Conservation (phyloP, 2,329 filamentous ascomycete species). For the Hypomyces perniciosus region DNA sequence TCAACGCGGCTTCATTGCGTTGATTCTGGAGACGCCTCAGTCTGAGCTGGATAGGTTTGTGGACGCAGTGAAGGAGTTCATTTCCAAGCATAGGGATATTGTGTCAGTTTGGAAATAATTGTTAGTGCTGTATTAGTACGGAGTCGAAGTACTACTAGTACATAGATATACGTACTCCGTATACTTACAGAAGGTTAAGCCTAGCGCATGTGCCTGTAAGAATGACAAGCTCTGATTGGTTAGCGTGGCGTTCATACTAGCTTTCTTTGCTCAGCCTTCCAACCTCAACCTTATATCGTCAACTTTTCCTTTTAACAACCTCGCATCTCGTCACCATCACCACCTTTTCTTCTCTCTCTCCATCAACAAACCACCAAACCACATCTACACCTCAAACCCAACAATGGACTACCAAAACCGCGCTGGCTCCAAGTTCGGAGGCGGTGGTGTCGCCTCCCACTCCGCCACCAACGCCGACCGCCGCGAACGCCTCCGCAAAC, state of each 20-base stretch:
- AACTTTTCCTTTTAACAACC: background rate
- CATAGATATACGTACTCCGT: background rate
- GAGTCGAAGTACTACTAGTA: too few relatives aligned
- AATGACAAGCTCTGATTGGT: background rate
- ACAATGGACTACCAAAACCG: conserved; percentile 78
- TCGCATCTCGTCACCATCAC: background rate
- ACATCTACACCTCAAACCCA: background rate
- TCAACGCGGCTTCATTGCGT: conserved; percentile 34
- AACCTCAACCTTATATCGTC: background rate
- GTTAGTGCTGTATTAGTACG: background rate
- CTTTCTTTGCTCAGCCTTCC: too few relatives aligned
- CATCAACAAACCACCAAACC: background rate
- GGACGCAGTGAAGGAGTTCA: conserved; percentile 28
- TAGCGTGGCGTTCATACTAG: too few relatives aligned
- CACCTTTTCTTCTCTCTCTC: background rate
- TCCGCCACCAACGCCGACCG: conserved; percentile 94
- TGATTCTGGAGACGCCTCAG: conserved; percentile 34
- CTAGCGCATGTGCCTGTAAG: background rate
- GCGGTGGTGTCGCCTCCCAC: conserved; percentile 90
- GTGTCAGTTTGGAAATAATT: background rate
- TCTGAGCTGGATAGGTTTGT: conserved; percentile 38
- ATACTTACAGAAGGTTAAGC: too few relatives aligned
- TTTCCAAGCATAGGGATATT: conserved; percentile 22
- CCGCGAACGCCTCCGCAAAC: conserved; percentile 92
- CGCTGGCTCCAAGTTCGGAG: conserved; percentile 95